Base-by-base conservation (phyloP, 108 stramenopile genomes). In the Cylindrotheca closterium region DNA sequence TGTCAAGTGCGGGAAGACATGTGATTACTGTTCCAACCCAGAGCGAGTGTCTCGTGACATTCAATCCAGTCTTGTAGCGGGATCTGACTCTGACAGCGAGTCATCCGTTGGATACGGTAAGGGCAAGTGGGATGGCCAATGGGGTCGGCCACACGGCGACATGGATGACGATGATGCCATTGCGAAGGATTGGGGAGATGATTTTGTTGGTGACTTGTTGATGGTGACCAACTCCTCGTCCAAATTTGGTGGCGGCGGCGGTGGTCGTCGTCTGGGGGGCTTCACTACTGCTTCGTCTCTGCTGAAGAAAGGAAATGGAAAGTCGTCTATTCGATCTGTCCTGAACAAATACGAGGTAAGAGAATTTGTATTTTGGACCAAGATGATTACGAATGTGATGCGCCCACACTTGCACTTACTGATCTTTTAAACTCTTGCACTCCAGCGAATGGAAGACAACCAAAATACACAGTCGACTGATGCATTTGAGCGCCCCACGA, bases 1-100 rank as follows among this genome's bases (percentile, higher is more conserved):
- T 7, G 37, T 10, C 15, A 15, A 10, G 15, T 94, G 90, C 60
- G 53, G 73, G 21, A 77, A 78, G 50, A 87, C 85, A 8, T 94
- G 93, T 59, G 93, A 94, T 58, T 88, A 61, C 50, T 94, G 93
- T 62, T 21, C 23, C 0, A 63, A 89, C 75, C 88, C 86, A 0
- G 33, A 56, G 32, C 77, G 78, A 52, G 71, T 81, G 2, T 68
- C 86, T 58, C 45, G 64, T 24, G 58, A 37, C 1, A 84, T 83
- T 24, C 64, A 68, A 30, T 58, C 78, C 25, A 45, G 58, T 2
- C 24, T 55, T 17, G 60, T 73, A 7, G 55, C 60, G 15, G 54
- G 68, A 30, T 61, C 63, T 47, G 67, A n/a, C 63, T 0, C 24
- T 58, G 31, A 48, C 23, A 52, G 22, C 47, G n/a, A 70, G 27